A percentile compares a stretch with the other conserved stretches of the same genome.
These are phyloP conservation scores for Hypholoma sublateritium DNA, from an alignment of 768 basidiomycete genomes.

Conservation along the genomic window DNA sequence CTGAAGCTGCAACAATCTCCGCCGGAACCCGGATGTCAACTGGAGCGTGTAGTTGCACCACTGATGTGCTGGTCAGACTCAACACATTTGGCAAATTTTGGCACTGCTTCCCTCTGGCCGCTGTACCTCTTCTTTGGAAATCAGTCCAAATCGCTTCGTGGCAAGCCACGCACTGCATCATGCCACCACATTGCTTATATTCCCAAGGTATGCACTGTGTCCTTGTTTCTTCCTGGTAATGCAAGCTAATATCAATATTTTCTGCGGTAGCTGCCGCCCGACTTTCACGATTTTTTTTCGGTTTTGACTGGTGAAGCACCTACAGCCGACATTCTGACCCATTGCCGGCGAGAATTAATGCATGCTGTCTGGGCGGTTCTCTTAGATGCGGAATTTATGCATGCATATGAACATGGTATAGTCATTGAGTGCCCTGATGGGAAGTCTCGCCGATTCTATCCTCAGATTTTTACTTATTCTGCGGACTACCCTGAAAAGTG, in stretches of 20 bases:
- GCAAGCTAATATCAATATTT: background rate
- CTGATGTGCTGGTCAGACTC: constrained; percentile 35
- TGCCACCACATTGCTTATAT: constrained; percentile 40
- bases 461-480: constrained; percentile 30
- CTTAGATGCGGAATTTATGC: constrained; percentile 9
- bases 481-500: constrained; percentile 34
- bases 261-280: constrained; percentile 11
- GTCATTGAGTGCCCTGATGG: constrained; percentile 29
- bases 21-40: constrained; percentile 13
- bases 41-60: constrained; percentile 19
- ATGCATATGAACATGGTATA: constrained; percentile 28
- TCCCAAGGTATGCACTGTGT: constrained; percentile 21
- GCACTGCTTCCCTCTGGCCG: constrained; percentile 40
- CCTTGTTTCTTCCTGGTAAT: background rate
- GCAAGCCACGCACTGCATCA: constrained; percentile 23
- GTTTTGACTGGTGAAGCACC: background rate
- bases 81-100: constrained; percentile 35
- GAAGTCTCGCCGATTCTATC: constrained; percentile 25
- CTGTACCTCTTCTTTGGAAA: constrained; percentile 40
- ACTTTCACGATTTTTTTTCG: constrained; percentile 12
- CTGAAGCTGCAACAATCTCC: constrained; percentile 16
- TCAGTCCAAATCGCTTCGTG: constrained; percentile 32
- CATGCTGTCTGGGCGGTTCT: constrained; percentile 29
- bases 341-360: constrained; percentile 25
- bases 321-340: constrained; percentile 10